Percentiles rank a stretch among this genome's conserved stretches.
Evolutionary conservation across 208 protist genomes (phyloP).

Genomic region (Trypanosomatidae sp.): DNA sequence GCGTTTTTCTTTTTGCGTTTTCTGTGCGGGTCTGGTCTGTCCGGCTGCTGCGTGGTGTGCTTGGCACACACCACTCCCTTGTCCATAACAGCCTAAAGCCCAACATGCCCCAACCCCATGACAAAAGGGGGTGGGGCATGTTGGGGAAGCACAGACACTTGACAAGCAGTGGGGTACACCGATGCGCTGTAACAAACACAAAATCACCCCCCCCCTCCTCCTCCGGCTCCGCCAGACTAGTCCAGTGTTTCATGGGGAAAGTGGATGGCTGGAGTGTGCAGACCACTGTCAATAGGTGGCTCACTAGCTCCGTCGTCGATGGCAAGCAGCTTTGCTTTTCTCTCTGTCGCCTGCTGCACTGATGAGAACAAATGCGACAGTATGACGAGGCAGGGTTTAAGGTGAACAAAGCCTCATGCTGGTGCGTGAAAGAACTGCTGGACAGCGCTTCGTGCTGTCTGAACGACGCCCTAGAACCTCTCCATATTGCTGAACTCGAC

Average conservation of each 20-base stretch:
- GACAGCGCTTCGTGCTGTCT: background rate
- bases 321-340: background rate
- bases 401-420: background rate
- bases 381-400: background rate
- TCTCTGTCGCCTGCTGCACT: background rate
- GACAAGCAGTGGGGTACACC: background rate
- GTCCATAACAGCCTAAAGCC: background rate
- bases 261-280: background rate
- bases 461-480: slow-evolving; percentile 1
- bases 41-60: background rate
- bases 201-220: background rate
- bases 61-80: background rate
- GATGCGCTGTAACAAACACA: background rate
- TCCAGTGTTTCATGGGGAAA: background rate
- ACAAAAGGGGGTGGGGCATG: background rate
- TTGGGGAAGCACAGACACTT: background rate
- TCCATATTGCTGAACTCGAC: background rate
- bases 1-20: background rate
- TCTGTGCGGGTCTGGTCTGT: background rate
- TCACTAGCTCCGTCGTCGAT: background rate
- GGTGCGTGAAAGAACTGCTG: background rate
- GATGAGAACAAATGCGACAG: background rate
- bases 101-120: background rate
- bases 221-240: background rate
- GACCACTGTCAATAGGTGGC: background rate